Evolutionary conservation across 805 yeast genomes (phyloP).

Genomic region (Saccharomycopsis oosterbeekiorum): DNA sequence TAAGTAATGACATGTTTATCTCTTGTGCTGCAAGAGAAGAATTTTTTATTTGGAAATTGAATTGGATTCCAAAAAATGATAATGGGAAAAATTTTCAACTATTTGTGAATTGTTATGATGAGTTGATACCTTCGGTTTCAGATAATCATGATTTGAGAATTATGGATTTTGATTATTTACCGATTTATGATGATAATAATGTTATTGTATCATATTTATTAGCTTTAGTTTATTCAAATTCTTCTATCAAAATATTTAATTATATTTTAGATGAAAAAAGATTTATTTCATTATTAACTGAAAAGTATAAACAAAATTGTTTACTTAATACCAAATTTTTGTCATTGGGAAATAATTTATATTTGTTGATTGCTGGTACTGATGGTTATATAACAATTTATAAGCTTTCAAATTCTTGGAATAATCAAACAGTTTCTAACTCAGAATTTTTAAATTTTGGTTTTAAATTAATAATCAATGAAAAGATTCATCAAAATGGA

Average conservation of each 20-base stretch:
- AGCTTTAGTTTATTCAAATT: constrained; percentile 77
- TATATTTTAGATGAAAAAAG: constrained; percentile 30
- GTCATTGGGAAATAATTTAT: constrained; percentile 21
- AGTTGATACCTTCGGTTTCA: constrained; percentile 41
- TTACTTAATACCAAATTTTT: constrained; percentile 51
- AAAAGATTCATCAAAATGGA: constrained; percentile 76
- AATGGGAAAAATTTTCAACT: constrained; percentile 20
- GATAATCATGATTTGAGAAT: constrained; percentile 76
- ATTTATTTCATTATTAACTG: constrained; percentile 38
- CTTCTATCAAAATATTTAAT: constrained; percentile 58
- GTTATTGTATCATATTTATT: constrained; percentile 38
- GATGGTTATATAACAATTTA: constrained; percentile 72
- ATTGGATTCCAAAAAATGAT: constrained; percentile 1
- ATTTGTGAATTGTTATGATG: constrained; percentile 38
- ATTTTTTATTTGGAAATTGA: constrained; percentile 66
- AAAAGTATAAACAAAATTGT: constrained; percentile 66
- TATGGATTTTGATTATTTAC: constrained; percentile 66
- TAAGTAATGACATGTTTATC: constrained; percentile 36
- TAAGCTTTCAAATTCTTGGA: constrained; percentile 29
- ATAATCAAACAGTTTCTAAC: neutral
- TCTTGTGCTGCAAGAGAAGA: constrained; percentile 84
- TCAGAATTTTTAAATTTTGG: neutral
- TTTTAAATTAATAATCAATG: constrained; percentile 25
- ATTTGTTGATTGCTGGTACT: constrained; percentile 57
- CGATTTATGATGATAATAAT: constrained; percentile 25